Percentiles rank a stretch among this genome's conserved stretches.
Evolutionary conservation across 176 grass and related monocot species (phyloP).

Genomic region (Musa itinerans): DNA sequence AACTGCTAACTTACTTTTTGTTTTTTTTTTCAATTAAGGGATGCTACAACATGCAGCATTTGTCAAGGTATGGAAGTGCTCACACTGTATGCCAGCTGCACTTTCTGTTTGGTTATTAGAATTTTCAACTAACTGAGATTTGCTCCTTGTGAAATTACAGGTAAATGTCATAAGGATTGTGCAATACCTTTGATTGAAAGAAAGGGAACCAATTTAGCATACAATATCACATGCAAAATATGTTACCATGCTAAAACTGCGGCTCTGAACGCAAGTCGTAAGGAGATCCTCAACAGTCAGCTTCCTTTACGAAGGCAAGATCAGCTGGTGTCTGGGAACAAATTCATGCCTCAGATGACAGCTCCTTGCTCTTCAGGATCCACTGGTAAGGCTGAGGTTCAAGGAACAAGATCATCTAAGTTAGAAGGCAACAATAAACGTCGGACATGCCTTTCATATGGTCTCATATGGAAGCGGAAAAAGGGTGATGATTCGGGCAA

Average conservation of each 20-base stretch:
- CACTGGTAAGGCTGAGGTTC: constrained; percentile 21
- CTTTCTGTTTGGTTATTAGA: background rate
- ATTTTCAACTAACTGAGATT: constrained; percentile 17
- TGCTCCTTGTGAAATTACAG: constrained; percentile 42
- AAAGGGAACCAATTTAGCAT: constrained; percentile 26
- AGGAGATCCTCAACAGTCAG: constrained; percentile 10
- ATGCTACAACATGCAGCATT: constrained; percentile 52
- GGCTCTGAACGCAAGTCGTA: constrained; percentile 13
- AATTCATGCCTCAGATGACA: background rate
- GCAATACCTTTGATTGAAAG: constrained; percentile 30
- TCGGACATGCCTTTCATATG: constrained; percentile 36
- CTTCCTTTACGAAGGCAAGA: constrained; percentile 18
- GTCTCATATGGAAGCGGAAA: constrained; percentile 72
- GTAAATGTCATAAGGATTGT: constrained; percentile 79
- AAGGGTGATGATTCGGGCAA: constrained; percentile 33
- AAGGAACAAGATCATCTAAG: constrained; percentile 38
- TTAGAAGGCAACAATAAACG: constrained; percentile 36
- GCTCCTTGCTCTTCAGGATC: constrained; percentile 6
- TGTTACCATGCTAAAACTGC: constrained; percentile 33
- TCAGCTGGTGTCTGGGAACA: background rate
- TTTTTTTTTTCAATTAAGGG: constrained; percentile 38
- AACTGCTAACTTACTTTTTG: constrained; percentile 32
- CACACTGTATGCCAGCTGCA: background rate
- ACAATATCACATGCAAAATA: constrained; percentile 53
- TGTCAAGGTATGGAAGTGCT: constrained; percentile 72